Evolutionary conservation across 2,329 filamentous ascomycete genomes (phyloP).

Genomic region (Xylariaceae sp.): DNA sequence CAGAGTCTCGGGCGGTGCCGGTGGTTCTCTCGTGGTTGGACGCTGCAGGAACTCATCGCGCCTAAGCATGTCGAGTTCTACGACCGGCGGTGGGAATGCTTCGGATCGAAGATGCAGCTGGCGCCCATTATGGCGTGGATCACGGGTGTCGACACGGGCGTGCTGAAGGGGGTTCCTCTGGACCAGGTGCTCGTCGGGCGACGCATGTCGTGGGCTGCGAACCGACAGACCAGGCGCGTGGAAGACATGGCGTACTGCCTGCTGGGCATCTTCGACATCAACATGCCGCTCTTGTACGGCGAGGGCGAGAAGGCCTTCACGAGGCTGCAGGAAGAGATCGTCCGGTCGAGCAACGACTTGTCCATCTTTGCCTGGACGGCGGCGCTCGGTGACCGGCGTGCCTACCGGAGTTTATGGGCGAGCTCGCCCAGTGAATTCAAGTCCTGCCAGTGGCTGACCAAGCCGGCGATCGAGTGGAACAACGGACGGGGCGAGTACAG

Average conservation of each 20-base stretch:
- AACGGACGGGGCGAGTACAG: conserved; percentile 25
- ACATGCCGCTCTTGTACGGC: conserved; percentile 30
- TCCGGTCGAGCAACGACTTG: conserved; percentile 23
- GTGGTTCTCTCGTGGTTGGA: conserved; percentile 27
- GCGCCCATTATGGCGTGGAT: conserved; percentile 21
- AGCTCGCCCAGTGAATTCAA: conserved; percentile 24
- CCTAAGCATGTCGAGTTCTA: conserved; percentile 23
- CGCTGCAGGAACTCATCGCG: conserved; percentile 27
- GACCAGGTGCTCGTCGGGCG: conserved; percentile 22
- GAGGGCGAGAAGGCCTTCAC: conserved; percentile 27
- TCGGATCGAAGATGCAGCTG: conserved; percentile 22
- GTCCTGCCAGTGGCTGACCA: conserved; percentile 23
- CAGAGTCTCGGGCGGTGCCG: conserved; percentile 17
- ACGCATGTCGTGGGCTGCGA: conserved; percentile 29
- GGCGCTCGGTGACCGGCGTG: conserved; percentile 13
- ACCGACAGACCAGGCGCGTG: conserved; percentile 21
- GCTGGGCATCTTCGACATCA: conserved; percentile 28
- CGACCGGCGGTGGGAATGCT: conserved; percentile 21
- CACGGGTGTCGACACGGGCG: conserved; percentile 20
- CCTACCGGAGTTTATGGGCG: conserved; percentile 24
- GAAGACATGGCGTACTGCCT: conserved; percentile 31
- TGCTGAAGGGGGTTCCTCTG: conserved; percentile 19
- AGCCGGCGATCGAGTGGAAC: conserved; percentile 25
- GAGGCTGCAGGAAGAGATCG: conserved; percentile 26
- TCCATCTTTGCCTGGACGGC: conserved; percentile 28